Evolutionary conservation across 805 yeast genomes (phyloP), one percentile per base, ranked within the genome.

Genomic region (Jamesozyma lodderae): DNA sequence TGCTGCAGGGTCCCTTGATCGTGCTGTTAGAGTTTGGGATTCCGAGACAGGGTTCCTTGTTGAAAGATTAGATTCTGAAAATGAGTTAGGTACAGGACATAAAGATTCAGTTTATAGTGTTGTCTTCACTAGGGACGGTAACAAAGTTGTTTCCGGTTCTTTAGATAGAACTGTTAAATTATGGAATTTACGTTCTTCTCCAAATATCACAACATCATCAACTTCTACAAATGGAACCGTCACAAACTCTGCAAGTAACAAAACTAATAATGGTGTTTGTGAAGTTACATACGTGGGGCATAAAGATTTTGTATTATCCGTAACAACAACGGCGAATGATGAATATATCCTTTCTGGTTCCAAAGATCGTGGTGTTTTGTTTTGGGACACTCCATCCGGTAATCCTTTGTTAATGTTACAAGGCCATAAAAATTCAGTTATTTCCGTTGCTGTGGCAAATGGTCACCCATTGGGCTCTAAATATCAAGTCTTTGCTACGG

Each of bases 1-100:
- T 53, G 97, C 96, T 27, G 97, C 96, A n/a, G 98, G 98, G 35
- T 83, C 95, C 22, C 74, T 90, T 48, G 98, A 90, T 67, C 75
- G 94, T 64, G 83, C 95, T 24, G 96, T 90, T 37, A 75, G 97
- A 46, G 95, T 90, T 35, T 90, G 97, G 96, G 96, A 90, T 66
- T 82, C 95, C 9, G 76, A 84, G 34, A 82, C 94, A 22, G 96
- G 96, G 2, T 82, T 83, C 68, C 67, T 90, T 37, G 94, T 90
- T 31, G 96, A 90, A 69, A 74, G 95, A 59, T 71, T 90, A 48
- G 96, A 88, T 57, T 80, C 88, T 16, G 95, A 92, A 38, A 79
- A 77, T 53, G 92, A 81, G 62, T 70, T 75, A 41, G 90, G 88
- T 31, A 90, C 92, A 48, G 97, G 97, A 19, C 97, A 90, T 64